phyloP scores from a whole-genome alignment of 192 early-diverging fungal genomes.

The Linnemannia exigua region DNA sequence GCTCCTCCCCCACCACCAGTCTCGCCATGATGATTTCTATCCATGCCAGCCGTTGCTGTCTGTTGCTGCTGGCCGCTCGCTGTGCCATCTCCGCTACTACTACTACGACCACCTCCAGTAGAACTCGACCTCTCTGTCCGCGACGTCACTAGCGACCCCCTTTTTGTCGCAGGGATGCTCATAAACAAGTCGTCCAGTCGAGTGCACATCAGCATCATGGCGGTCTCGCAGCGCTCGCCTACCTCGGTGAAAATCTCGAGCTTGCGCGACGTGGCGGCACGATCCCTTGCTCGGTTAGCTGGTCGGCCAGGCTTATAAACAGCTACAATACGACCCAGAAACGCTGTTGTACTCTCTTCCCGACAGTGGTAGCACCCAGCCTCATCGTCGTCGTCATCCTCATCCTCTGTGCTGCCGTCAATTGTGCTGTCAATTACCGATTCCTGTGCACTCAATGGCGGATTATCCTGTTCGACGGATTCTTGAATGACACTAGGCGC shows the following conservation, averaged over 20 bases:
- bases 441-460: constrained; percentile 14
- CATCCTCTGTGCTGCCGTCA: background rate
- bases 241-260: constrained; percentile 42
- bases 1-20: background rate
- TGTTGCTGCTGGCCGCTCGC: background rate
- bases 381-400: constrained; percentile 30
- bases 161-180: constrained; percentile 39
- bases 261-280: constrained; percentile 25
- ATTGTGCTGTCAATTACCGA: background rate
- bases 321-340: constrained; percentile 34
- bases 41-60: background rate
- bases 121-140: background rate
- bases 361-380: constrained; percentile 36
- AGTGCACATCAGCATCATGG: constrained; percentile 49
- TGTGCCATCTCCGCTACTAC: background rate
- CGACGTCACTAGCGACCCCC: constrained; percentile 20
- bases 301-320: constrained; percentile 34
- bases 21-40: background rate
- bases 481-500: background rate
- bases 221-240: constrained; percentile 45
- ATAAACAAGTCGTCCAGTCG: constrained; percentile 51
- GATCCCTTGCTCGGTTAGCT: constrained; percentile 38
- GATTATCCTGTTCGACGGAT: background rate
- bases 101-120: background rate
- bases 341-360: constrained; percentile 21